Evolutionary conservation across 2,329 filamentous ascomycete species (phyloP).

Genomic region (Trichoderma asperellum): DNA sequence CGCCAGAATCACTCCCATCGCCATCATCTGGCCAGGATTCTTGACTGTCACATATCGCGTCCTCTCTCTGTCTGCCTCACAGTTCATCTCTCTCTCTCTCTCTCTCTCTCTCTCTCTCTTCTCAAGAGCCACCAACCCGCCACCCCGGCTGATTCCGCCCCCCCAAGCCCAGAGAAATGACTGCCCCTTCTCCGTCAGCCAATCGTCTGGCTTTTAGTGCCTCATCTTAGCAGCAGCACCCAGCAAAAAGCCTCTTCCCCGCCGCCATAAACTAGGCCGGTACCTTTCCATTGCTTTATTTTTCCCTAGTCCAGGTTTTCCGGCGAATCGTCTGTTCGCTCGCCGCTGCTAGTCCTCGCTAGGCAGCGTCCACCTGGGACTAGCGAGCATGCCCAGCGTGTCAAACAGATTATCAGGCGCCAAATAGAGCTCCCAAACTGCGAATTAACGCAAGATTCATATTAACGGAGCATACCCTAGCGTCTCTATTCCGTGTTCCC

Average conservation of each 20-base stretch:
- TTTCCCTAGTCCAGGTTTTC: background rate
- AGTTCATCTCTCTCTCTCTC: background rate
- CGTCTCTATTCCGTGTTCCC: conserved; percentile 6
- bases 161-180: background rate
- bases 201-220: background rate
- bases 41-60: background rate
- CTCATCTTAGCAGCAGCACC: conserved; percentile 3
- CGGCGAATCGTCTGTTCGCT: background rate
- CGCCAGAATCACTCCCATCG: background rate
- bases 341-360: conserved; percentile 2
- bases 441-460: background rate
- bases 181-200: background rate
- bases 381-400: conserved; percentile 6
- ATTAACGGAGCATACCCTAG: conserved; percentile 5
- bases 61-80: background rate
- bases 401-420: conserved; percentile 16
- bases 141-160: background rate
- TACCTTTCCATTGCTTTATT: background rate
- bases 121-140: background rate
- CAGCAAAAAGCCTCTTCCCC: conserved; percentile 1
- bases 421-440: background rate
- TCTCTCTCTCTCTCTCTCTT: background rate
- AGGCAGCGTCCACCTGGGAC: background rate
- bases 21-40: background rate
- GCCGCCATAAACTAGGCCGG: background rate